Evolutionary conservation across 805 yeast species (phyloP), one percentile per base, ranked within the genome.

Genomic region (Tanozyma kutaoensis): DNA sequence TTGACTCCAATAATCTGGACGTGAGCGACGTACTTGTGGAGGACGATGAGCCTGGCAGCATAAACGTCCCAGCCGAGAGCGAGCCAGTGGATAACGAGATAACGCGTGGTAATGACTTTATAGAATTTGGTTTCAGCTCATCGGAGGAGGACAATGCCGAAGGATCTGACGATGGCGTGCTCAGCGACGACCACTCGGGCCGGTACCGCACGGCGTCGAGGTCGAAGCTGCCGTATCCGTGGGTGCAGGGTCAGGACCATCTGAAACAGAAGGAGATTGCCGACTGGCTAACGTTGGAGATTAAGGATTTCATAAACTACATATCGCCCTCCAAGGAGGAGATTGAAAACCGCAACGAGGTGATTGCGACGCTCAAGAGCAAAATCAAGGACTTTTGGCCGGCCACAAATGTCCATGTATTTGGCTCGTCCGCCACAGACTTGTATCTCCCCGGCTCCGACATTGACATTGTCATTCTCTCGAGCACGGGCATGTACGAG

Each of bases 361-460:
- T 81, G 3, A 76, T 88, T 15, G 50, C 58, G 20, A 62, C 69
- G 28, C 53, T 91, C 18, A 70, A 76, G 35, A 45, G 49, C 5
- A 62, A 69, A 27, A 59, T 70, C 1, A 51, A 58, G 5, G 45
- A 51, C 2, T 55, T 76, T 28, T 88, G 96, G 95, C 73, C 74
- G 1, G 79, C 72, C 34, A 73, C 88, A 11, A 78, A 76, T 30
- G 69, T 79, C 4, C 76, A 76, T 35, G 93, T 86, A 6, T 88
- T 91, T 58, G 98, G 98, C 0, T 86, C 96, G 0, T 80, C 71
- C 48, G 95, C 97, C 0, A 86, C 96, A 0, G 95, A 86, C 45
- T 56, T 88, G 34, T 88, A 85, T 45, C 59, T 88, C 12, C 97
- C 97, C 0, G 94, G 94, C 2, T 82, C 95, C 0, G 98, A 88